Base-by-base conservation (phyloP, 495 filamentous ascomycete species). In the Elaphomyces granulatus region DNA sequence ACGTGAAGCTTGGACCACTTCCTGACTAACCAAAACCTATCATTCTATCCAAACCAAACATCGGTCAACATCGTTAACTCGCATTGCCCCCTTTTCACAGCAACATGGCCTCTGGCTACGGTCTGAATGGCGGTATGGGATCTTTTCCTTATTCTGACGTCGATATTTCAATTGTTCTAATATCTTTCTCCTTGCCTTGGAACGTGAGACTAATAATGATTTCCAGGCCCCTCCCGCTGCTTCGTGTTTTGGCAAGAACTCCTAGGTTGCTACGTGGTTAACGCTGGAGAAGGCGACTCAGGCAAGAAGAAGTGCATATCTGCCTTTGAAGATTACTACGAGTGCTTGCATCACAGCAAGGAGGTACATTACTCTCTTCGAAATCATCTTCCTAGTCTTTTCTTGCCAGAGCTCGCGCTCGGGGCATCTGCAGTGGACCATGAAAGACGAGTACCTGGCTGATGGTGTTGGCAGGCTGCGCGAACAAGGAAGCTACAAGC, bases 211-310 rank as follows among this genome's bases (percentile, higher is more conserved):
- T 28, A 28, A 6, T 28, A 28, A 28, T 12, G 6, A 28, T 28
- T 12, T 40, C 41, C 59, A 94, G 87, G 85, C 52, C 80, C 77
- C 44, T 77, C 75, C 51, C 79, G 93, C 66, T 99, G 90, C 78
- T 96, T 92, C 64, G 82, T 84, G 57, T 99, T 95, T 75, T 99
- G 92, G 92, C 90, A 92, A 65, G 84, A 92, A 53, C 66, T 87
- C 40, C 77, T 92, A 46, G 80, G 80, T 49, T 92, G 84, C 72
- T 92, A 92, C 56, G 82, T 88, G 35, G 73, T 87, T 54, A 87
- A 88, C 61, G 77, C 80, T 36, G 70, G 66, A 38, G 61, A 76
- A 33, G 78, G 83, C 16, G 79, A 87, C 51, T 69, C 75, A 8
- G 87, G 87, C 34, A 88, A 83, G 65, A 81, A 77, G 67, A 94